Evolutionary conservation across 139 green algal species (phyloP), one percentile per base, ranked within the genome.

Genomic region (Pedinophyceae sp.): DNA sequence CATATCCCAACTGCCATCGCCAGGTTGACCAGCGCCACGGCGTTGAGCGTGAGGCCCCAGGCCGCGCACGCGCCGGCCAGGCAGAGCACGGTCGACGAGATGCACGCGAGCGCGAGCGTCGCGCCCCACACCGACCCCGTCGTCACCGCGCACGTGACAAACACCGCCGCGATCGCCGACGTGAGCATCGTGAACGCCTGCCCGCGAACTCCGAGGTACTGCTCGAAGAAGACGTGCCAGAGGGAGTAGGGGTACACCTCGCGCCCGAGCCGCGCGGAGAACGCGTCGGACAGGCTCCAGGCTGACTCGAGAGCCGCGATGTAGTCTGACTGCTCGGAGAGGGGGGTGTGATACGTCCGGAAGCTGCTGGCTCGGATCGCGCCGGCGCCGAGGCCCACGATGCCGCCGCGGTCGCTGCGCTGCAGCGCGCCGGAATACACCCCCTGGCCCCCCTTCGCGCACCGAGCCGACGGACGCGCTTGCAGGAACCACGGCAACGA

Each of bases 161-260:
- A 25, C 4, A 67, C 48, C n/a, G 78, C 63, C 18, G 68, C 62
- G 13, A 65, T 18, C 46, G 65, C 30, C 18, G 71, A 62, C 53
- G 62, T 26, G 6, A 52, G 65, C 46, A 75, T 24, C 45, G 75
- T 51, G 28, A 49, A 20, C 19, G 48, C 57, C 26, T 72, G 64
- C 17, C 53, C 52, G 2, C 24, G 53, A 13, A 85, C 68, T 43
- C 59, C 58, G 24, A 93, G 71, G 68, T 93, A 93, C 72, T 93
- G 84, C 75, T 95, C 84, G 53, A 95, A 95, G 65, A 93, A 95
- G 52, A 93, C 67, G 73, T 95, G 82, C 64, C 94, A 95, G 2
- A 88, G 54, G 29, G 80, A 91, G 68, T 92, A 95, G 27, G 74
- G 26, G 66, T 84, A 95, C 4, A 95, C 60, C 7, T 78, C 48